Base-by-base conservation (phyloP, 148 eudicot species). In the Vaccinium vitisidaea region DNA sequence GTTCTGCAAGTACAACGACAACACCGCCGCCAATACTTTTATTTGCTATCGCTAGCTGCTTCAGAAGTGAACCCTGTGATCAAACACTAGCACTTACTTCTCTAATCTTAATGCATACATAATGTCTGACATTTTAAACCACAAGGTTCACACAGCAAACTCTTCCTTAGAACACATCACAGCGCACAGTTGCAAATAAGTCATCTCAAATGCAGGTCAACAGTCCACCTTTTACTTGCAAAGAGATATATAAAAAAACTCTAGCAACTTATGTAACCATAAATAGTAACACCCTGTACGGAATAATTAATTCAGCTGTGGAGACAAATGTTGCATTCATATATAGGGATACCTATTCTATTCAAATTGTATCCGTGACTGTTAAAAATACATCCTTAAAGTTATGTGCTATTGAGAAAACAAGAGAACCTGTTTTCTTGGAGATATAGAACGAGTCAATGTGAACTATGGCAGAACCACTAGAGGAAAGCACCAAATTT, bases 21-120 rank as follows among this genome's bases (percentile, higher is more conserved):
- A 96, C 94, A 80, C 96, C 96, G 18, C 98, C 98, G 73, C 98
- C 98, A 81, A 96, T 88, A 89, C 98, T 96, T 87, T 94, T 96
- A 87, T 94, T 96, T 85, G 98, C 98, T 86, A 94, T 96, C 70
- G 94, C 95, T 82, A 96, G 89, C 85, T 96, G 98, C 93, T 94
- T 96, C 81, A 96, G 70, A 83, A 96, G 98, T 84, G 98, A 94
- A 84, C 98, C 98, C 98, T 96, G 93, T 18, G 63, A 85, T 80
- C 14, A 84, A 74, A 81, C 70, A 83, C 52, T 78, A 79, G 63
- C 75, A 76, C 52, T 74, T 49, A 75, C 55, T 67, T 58, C 46
- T 55, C 52, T 39, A 12, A 55, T 52, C 56, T 48, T 63, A 48
- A 7, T 8, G 39, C n/a, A 43, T 14, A 43, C 43, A 27, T 49